Evolutionary conservation across 352 stramenopile species (phyloP), one percentile per base, ranked within the genome.

Genomic region (Pythium insidiosum): DNA sequence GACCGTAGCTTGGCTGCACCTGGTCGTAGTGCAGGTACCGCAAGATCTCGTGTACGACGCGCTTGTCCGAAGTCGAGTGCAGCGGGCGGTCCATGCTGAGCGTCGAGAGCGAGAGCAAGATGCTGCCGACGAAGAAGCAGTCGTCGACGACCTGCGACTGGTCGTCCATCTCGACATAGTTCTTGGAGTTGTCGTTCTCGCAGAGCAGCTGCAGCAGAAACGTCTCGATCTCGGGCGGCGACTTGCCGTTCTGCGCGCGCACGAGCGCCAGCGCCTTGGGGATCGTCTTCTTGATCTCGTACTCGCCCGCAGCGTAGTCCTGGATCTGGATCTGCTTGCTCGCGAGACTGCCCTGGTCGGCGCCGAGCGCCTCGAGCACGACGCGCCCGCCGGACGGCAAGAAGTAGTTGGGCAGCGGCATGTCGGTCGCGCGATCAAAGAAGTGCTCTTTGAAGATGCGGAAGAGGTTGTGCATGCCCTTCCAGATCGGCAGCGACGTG

Each of bases 401-500:
- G 37, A 92, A 92, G 49, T 92, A 92, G 50, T 92, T 92, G 0
- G 80, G 80, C 31, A 90, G 39, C n/a, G 80, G 80, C 80, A 92
- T 89, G 52, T 92, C 77, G 0, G 80, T 88, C 5, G 40, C 51
- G 1, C 77, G 66, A 33, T 92, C 78, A 37, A 89, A 92, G 46
- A 92, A 92, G 26, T 92, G 80, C 47, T 92, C 80, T 43, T 92
- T 92, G 54, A 92, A 92, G 42, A 89, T 90, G n/a, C 80, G 80
- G 26, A 90, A 75, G 13, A 92, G 58, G 43, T 90, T 89, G 57
- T 88, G 75, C 77, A 90, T 89, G 3, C 56, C 80, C 48, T 89
- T 89, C 80, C 80, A 92, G 37, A 88, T 88, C 2, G 80, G 75
- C 0, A 90, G 55, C 31, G 82, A 63, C 13, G 77, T 90, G 50